A percentile compares a stretch with the other conserved stretches of the same genome.
Conservation (phyloP, 2,329 filamentous ascomycete genomes). For the Curvularia lunata region DNA sequence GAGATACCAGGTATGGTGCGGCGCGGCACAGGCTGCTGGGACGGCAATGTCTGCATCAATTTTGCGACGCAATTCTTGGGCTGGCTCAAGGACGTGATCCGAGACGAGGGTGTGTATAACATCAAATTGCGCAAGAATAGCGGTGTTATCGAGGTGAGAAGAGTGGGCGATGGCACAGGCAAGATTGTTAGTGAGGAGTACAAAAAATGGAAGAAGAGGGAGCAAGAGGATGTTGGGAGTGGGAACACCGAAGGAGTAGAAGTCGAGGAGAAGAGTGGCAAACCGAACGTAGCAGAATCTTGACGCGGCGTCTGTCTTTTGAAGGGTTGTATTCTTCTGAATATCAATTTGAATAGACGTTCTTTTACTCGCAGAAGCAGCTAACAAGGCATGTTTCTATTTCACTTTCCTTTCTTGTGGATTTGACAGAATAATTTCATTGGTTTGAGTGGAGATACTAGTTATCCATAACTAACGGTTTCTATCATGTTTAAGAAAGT, state of each 20-base stretch:
- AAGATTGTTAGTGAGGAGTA: slow-evolving; percentile 79
- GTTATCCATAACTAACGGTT: not conserved
- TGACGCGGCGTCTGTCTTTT: not conserved
- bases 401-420: not conserved
- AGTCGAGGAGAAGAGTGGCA: too few relatives aligned
- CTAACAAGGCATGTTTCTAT: not conserved
- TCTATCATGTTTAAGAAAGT: too few relatives aligned
- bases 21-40: slow-evolving; percentile 74
- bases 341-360: not conserved
- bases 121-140: slow-evolving; percentile 71
- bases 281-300: not conserved
- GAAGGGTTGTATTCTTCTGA: not conserved
- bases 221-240: not conserved
- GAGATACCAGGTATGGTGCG: slow-evolving; percentile 78
- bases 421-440: not conserved
- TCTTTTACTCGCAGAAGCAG: not conserved
- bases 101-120: slow-evolving; percentile 77
- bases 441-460: not conserved
- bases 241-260: not conserved
- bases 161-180: slow-evolving; percentile 76
- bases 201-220: slow-evolving; percentile 67
- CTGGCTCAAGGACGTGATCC: slow-evolving; percentile 71
- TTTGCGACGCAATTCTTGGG: slow-evolving; percentile 80
- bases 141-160: slow-evolving; percentile 73
- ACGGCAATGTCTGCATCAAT: slow-evolving; percentile 92